Base-by-base conservation (phyloP, 2,329 filamentous ascomycete genomes). In the Botrytis squamosa region DNA sequence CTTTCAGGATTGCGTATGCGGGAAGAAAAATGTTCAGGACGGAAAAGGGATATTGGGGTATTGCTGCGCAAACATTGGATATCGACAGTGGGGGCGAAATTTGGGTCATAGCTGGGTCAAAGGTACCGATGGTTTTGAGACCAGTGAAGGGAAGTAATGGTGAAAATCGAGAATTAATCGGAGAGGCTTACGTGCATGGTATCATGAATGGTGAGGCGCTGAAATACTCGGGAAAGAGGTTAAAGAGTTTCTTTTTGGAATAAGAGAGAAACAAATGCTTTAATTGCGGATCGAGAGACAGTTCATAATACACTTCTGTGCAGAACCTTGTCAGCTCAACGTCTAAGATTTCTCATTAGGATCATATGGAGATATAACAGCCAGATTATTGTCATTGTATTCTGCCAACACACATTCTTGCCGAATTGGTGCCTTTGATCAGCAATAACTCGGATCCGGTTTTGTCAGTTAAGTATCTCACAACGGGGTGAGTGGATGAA, bases 11-110 rank as follows among this genome's bases (percentile, higher is more conserved):
- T 4, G 71, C 72, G 1, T 76, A 75, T 74, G 55, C 52, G 7
- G 74, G 75, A 10, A 74, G 75, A 55, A 74, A 66, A 38, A 55
- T 76, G 9, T 73, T 73, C 14, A 33, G 46, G 5, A 73, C 72
- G 1, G 14, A 5, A 10, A 71, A 59, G 18, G 67, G 72, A 14
- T 71, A 44, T 71, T 64, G 42, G 44, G 72, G 72, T 25, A 71
- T 71, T 25, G 72, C 46, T 20, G 59, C 72, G 10, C 72, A 73
- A 59, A 42, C 57, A 10, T 38, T 73, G 18, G 25, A 68, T 68
- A 14, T 0, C 4, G 49, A 40, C 25, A 44, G 18, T 38, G 46
- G 2, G 20, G 67, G 71, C 57, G 68, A 65, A 36, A 33, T 73
- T 36, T 73, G 72, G 72, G 25, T 71, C 22, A 29, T 73, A 3